A percentile compares a stretch with the other conserved stretches of the same genome.
phyloP scores from a whole-genome alignment of 108 stramenopile species.

The Skeletonema menzelii region DNA sequence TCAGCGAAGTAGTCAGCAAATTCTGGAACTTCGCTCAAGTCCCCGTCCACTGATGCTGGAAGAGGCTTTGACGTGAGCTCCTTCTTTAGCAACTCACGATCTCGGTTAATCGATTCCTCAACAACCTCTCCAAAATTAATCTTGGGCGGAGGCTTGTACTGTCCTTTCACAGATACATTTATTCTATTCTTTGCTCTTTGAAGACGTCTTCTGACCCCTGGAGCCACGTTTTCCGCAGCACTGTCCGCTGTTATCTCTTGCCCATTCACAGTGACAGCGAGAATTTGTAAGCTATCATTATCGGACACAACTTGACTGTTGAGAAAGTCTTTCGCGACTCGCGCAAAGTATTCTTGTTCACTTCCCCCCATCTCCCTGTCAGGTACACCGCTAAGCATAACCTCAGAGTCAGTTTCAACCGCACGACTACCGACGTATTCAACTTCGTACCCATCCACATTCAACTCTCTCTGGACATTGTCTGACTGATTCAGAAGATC shows the following conservation, averaged over 20 bases:
- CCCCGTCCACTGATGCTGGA: neutral
- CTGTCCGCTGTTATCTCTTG: constrained; percentile 14
- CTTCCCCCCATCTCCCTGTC: constrained; percentile 29
- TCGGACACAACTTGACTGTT: constrained; percentile 12
- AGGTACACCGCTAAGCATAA: constrained; percentile 33
- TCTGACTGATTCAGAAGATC: constrained; percentile 21
- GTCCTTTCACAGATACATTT: constrained; percentile 31
- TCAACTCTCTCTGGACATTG: constrained; percentile 18
- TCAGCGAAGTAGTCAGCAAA: constrained; percentile 23
- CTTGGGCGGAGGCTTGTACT: constrained; percentile 31
- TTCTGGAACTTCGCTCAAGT: neutral
- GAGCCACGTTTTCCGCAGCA: neutral
- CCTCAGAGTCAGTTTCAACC: constrained; percentile 25
- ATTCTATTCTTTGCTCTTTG: constrained; percentile 17
- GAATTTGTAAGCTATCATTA: constrained; percentile 28
- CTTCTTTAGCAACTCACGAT: constrained; percentile 22
- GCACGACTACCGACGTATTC: constrained; percentile 30
- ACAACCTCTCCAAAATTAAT: constrained; percentile 35
- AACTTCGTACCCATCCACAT: constrained; percentile 24
- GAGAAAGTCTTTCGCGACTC: constrained; percentile 25
- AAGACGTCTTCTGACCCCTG: constrained; percentile 11
- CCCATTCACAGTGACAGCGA: constrained; percentile 27
- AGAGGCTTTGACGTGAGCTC: constrained; percentile 18
- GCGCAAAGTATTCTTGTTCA: constrained; percentile 33
- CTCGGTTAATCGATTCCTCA: constrained; percentile 35